phyloP scores from a whole-genome alignment of 23 red algal species.

The Gracilaria gracilis region DNA sequence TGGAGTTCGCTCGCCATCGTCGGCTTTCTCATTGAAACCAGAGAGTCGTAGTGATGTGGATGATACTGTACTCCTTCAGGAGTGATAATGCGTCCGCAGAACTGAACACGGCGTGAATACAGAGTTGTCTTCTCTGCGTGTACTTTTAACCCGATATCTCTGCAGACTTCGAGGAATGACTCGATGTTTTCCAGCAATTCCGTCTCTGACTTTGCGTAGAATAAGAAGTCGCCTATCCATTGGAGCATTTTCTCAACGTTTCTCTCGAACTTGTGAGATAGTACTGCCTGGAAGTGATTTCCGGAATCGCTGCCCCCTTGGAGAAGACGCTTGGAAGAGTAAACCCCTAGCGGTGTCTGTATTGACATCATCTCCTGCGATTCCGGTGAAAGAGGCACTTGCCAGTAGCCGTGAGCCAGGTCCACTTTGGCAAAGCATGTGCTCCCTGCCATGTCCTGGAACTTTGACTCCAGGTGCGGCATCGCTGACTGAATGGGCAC shows the following conservation, averaged over 20 bases:
- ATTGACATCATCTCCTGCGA: conserved; percentile 28
- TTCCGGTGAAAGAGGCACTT: conserved; percentile 3
- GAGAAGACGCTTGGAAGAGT: not conserved
- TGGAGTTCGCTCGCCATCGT: conserved; percentile 1
- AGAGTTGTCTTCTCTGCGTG: conserved; percentile 18
- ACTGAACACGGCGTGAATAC: not conserved
- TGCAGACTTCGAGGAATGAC: conserved; percentile 13
- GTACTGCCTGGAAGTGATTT: conserved; percentile 22
- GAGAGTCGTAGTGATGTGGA: conserved; percentile 10
- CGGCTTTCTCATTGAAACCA: not conserved
- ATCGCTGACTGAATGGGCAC: conserved; percentile 19
- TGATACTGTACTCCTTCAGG: not conserved
- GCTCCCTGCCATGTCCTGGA: conserved; percentile 22
- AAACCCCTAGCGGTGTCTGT: conserved; percentile 16
- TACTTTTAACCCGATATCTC: conserved; percentile 7
- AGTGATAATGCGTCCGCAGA: conserved; percentile 19
- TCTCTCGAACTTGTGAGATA: not conserved
- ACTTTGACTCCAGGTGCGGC: conserved; percentile 33
- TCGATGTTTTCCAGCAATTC: conserved; percentile 16
- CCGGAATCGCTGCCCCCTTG: conserved; percentile 19
- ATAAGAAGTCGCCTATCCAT: conserved; percentile 38
- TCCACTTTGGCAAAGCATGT: conserved; percentile 25
- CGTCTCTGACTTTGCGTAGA: not conserved
- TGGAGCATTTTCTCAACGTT: not conserved
- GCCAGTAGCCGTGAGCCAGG: conserved; percentile 39